Conservation (phyloP, 2,329 filamentous ascomycete species). For the Thelonectria discophora region DNA sequence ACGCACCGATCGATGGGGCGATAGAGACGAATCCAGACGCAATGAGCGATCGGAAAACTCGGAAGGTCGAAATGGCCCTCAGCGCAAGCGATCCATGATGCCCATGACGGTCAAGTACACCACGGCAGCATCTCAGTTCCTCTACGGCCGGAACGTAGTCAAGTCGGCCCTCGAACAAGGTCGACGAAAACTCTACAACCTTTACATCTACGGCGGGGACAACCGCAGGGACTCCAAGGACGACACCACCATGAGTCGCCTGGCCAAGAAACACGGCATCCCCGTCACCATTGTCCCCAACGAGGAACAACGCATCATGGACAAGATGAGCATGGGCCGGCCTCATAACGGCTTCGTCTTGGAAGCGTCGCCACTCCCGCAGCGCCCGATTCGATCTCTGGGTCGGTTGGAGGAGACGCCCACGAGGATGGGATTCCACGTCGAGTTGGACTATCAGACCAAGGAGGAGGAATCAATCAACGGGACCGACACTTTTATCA, state of each 20-base stretch:
- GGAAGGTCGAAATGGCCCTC: slow-evolving; percentile 21
- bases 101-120: slow-evolving; percentile 64
- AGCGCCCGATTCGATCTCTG: slow-evolving; percentile 71
- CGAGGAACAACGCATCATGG: slow-evolving; percentile 73
- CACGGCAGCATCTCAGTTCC: slow-evolving; percentile 87
- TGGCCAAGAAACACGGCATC: slow-evolving; percentile 62
- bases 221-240: slow-evolving; percentile 61
- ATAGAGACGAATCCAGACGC: neutral
- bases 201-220: slow-evolving; percentile 77
- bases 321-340: slow-evolving; percentile 82
- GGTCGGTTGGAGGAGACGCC: slow-evolving; percentile 57
- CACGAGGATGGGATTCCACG: slow-evolving; percentile 60
- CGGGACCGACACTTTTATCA: slow-evolving; percentile 65
- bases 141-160: slow-evolving; percentile 86
- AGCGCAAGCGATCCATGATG: slow-evolving; percentile 46
- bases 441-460: slow-evolving; percentile 73
- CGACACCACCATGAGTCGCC: slow-evolving; percentile 53
- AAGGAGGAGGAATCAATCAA: slow-evolving; percentile 79
- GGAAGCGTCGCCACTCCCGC: slow-evolving; percentile 84
- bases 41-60: slow-evolving; percentile 3
- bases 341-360: slow-evolving; percentile 92
- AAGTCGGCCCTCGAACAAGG: slow-evolving; percentile 75
- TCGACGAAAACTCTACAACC: slow-evolving; percentile 79
- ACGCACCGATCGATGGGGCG: neutral
- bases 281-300: slow-evolving; percentile 66